Evolutionary conservation across 352 stramenopile genomes (phyloP), one percentile per base, ranked within the genome.

Genomic region (Pythium dissotocum): DNA sequence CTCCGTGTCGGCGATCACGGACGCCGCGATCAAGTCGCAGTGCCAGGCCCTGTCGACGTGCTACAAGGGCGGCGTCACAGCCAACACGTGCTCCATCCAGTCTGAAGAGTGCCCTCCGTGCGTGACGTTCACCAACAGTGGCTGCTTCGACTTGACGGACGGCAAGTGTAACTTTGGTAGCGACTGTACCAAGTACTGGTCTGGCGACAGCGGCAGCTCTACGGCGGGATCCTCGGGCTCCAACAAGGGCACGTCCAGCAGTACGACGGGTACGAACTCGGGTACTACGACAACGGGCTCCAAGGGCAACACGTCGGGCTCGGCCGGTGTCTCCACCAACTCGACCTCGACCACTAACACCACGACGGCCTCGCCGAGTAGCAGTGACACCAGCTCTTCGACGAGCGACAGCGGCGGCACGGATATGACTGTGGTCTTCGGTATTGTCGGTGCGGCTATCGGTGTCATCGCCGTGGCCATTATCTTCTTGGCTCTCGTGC

Each of bases 401-500:
- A 28, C 33, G 13, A 52, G 56, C 6, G 35, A 58, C 36, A 24
- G 21, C 21, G 44, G 62, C 33, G 75, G 80, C 13, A 86, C 72
- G 0, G 81, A 90, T 67, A 87, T 90, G 82, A 90, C 77, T 48
- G 79, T 90, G 58, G 78, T 92, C 38, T 92, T 92, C 36, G 84
- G 77, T 13, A 92, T 92, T 58, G 88, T 92, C 42, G 84, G 84
- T 13, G 84, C 82, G 14, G 82, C 84, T 2, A 92, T 92, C 42
- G 84, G 84, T 52, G 82, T 92, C n/a, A 90, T 92, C 66, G 84
- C 84, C 12, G 84, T 92, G 10, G 84, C 78, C 18, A 77, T 92
- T 3, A 92, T 92, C 49, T 92, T 92, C 70, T 71, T 92, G 48
- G 88, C 81, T 44, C 79, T 92, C 24, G 84, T 92, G 64, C 84